Percentiles rank a stretch among this genome's conserved stretches.
Conservation (phyloP, 75 land plant species). For the Cryptomeria japonica region DNA sequence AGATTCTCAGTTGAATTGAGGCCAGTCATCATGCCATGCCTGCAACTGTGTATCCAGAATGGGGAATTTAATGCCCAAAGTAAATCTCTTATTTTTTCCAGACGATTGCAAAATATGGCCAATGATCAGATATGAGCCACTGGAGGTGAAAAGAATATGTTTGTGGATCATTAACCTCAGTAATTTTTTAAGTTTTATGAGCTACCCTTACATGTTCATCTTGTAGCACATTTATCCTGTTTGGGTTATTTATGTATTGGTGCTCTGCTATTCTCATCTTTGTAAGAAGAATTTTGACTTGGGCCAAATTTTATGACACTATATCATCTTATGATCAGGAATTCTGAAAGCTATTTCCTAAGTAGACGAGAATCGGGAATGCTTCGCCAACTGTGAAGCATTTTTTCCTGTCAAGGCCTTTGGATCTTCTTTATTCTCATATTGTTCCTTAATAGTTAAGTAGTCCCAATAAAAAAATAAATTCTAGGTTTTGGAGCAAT, state of each 20-base stretch:
- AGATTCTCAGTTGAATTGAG: background rate
- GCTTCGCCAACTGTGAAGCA: background rate
- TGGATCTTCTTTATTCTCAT: background rate
- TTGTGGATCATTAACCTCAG: background rate
- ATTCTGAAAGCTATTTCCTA: background rate
- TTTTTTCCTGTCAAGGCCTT: background rate
- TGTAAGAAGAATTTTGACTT: background rate
- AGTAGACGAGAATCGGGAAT: background rate
- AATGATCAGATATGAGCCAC: background rate
- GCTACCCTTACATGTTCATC: background rate
- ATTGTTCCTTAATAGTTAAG: background rate
- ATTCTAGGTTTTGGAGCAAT: background rate
- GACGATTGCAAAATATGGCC: background rate
- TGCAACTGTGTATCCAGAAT: background rate
- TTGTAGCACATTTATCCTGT: conserved; percentile 7
- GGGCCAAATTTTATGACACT: background rate
- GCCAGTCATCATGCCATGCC: background rate
- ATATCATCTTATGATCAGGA: background rate
- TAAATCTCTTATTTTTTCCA: background rate
- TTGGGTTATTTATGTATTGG: background rate
- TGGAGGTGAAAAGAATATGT: background rate
- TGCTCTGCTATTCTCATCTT: background rate
- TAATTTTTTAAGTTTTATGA: background rate
- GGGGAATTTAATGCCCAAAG: background rate
- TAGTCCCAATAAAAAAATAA: background rate